Conservation (phyloP, 176 grass and related monocot genomes). For the Hordeum marinum region DNA sequence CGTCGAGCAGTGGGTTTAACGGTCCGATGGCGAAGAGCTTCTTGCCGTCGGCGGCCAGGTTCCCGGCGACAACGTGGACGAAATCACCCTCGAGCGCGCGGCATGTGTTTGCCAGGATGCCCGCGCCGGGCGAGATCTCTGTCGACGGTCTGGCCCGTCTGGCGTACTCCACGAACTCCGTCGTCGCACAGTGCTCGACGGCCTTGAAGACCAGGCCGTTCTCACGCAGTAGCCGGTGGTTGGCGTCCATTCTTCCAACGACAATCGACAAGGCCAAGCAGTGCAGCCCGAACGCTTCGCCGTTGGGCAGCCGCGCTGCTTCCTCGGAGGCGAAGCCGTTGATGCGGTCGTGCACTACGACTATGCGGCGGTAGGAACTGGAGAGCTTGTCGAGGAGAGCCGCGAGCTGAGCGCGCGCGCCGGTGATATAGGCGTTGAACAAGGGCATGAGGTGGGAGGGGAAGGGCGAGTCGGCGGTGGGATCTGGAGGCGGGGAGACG, state of each 20-base stretch:
- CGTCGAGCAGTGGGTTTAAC: background rate
- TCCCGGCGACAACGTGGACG: slow-evolving; percentile 8
- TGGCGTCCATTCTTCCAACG: background rate
- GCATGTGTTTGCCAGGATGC: slow-evolving; percentile 34
- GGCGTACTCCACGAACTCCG: slow-evolving; percentile 11
- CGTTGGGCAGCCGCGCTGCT: slow-evolving; percentile 14
- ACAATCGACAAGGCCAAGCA: slow-evolving; percentile 14
- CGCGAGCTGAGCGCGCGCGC: slow-evolving; percentile 10
- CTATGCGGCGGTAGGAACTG: slow-evolving; percentile 20
- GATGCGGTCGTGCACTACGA: slow-evolving; percentile 40
- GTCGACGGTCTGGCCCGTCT: background rate
- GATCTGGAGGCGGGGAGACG: slow-evolving; percentile 31
- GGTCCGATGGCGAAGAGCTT: slow-evolving; percentile 48
- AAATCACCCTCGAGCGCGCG: slow-evolving; percentile 47
- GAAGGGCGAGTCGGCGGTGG: slow-evolving; percentile 17
- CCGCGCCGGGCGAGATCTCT: background rate
- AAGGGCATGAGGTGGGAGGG: slow-evolving; percentile 42
- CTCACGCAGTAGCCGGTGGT: background rate
- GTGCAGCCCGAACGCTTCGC: slow-evolving; percentile 17
- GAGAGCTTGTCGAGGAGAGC: slow-evolving; percentile 24
- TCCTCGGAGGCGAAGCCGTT: slow-evolving; percentile 32
- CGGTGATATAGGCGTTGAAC: background rate
- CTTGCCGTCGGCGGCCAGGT: background rate
- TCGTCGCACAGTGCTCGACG: background rate
- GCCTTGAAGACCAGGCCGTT: background rate